Conservation (phyloP, 2,329 filamentous ascomycete genomes). For the Clarireedia monteithiana region DNA sequence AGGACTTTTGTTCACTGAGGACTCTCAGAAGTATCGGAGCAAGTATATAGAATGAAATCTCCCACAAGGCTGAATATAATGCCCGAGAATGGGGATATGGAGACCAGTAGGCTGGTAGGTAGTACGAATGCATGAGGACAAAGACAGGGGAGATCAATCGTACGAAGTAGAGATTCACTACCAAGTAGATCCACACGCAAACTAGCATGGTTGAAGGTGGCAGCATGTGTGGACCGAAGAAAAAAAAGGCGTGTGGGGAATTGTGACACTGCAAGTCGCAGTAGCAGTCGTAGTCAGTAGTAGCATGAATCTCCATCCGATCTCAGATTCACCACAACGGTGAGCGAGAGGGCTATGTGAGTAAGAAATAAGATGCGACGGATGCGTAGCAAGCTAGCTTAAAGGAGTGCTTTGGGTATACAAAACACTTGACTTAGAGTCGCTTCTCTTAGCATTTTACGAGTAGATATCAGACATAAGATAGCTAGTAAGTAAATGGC, state of each 20-base stretch:
- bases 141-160: neutral
- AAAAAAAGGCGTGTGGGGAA: constrained; percentile 6
- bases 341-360: neutral
- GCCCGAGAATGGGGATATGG: neutral
- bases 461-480: too few species aligned
- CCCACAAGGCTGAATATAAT: constrained; percentile 3
- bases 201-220: constrained; percentile 2
- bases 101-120: neutral
- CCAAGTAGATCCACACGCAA: neutral
- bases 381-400: neutral
- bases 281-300: too few species aligned
- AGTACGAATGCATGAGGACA: constrained; percentile 5
- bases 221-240: constrained; percentile 1
- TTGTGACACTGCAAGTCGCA: neutral
- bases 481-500: too few species aligned
- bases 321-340: neutral
- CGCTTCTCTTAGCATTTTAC: too few species aligned
- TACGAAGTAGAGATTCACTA: constrained; percentile 1
- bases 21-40: neutral
- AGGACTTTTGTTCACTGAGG: neutral
- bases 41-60: neutral
- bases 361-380: neutral
- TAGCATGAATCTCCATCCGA: neutral
- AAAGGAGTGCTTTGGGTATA: too few species aligned
- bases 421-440: too few species aligned